Base-by-base conservation (phyloP, 163 green algal species). In the Coccomyxa subellipsoidea region DNA sequence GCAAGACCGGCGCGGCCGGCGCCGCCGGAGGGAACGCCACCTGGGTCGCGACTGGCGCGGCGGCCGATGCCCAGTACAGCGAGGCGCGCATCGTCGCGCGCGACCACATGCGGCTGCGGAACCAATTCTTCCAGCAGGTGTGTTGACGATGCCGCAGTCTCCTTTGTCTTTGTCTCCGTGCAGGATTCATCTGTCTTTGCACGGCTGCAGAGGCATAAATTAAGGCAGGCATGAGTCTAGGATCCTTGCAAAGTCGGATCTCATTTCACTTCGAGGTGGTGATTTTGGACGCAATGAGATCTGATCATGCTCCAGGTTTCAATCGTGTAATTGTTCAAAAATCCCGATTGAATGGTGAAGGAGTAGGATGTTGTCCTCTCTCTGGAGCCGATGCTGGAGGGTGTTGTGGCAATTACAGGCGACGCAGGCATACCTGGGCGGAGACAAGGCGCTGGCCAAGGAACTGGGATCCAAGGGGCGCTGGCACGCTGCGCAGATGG, bases 381-480 rank as follows among this genome's bases (percentile, higher is more conserved):
- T n/a, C n/a, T n/a, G n/a, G n/a, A n/a, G 39, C 7, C 7, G 9
- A 15, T 76, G 69, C 8, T 15, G n/a, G 69, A 35, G 0, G 29
- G 31, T 39, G 21, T 12, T 18, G 23, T 59, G 47, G 47, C 4
- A 5, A 38, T 27, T 81, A 82, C 89, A 98, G 89, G 95, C 94
- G 8, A 98, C 94, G 4, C 88, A 93, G 70, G 94, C 94, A 0
- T 98, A 93, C 81, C 77, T 95, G 78, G 83, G 85, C 4, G 94
- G 94, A 37, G 91, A 98, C 85, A 93, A 94, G 81, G 89, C 87
- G 0, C 84, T 95, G 35, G 94, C 94, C 3, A 93, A 92, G 82
- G 87, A 96, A 80, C 86, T 98, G 82, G 91, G 92, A 0, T 83
- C 82, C 15, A 89, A 92, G 81, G 94, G 94, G 0, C 87, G 95